These are phyloP conservation scores for Fusarium nisikadoi DNA, from an alignment of 2,329 filamentous ascomycete species.

Conservation along the genomic window DNA sequence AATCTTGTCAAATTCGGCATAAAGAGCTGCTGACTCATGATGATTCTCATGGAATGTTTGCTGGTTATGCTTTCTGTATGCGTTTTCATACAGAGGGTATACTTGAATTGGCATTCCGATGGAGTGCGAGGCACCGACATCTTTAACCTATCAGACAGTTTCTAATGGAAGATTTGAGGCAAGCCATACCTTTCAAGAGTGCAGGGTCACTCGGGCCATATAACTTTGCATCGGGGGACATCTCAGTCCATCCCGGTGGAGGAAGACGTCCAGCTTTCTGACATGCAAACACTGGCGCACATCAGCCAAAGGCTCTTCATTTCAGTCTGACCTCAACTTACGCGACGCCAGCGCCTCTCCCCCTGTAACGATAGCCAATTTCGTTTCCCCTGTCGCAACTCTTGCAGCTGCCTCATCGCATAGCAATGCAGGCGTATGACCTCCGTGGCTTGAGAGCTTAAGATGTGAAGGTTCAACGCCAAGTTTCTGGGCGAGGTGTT, in stretches of 20 bases:
- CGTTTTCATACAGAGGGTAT: conserved; percentile 75
- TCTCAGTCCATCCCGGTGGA: conserved; percentile 68
- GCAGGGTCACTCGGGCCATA: conserved; percentile 59
- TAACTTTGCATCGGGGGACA: conserved; percentile 57
- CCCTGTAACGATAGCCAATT: conserved; percentile 69
- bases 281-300: conserved; percentile 48
- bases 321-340: conserved; percentile 38
- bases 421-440: conserved; percentile 69
- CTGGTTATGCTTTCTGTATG: conserved; percentile 64
- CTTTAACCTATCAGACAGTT: conserved; percentile 47
- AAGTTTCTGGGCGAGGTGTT: conserved; percentile 61
- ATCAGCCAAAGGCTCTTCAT: neutral
- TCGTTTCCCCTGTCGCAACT: conserved; percentile 63
- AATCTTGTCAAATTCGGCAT: conserved; percentile 68
- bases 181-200: conserved; percentile 47
- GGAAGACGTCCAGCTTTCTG: conserved; percentile 51
- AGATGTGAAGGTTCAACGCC: conserved; percentile 59
- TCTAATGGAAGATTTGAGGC: too few relatives aligned
- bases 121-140: conserved; percentile 64
- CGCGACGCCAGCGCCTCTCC: conserved; percentile 72
- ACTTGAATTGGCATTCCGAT: conserved; percentile 73
- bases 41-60: conserved; percentile 68
- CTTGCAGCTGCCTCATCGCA: conserved; percentile 72
- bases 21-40: conserved; percentile 67
- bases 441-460: conserved; percentile 67